Evolutionary conservation across 2,329 filamentous ascomycete species (phyloP).

Genomic region (Laburnicola sp.): DNA sequence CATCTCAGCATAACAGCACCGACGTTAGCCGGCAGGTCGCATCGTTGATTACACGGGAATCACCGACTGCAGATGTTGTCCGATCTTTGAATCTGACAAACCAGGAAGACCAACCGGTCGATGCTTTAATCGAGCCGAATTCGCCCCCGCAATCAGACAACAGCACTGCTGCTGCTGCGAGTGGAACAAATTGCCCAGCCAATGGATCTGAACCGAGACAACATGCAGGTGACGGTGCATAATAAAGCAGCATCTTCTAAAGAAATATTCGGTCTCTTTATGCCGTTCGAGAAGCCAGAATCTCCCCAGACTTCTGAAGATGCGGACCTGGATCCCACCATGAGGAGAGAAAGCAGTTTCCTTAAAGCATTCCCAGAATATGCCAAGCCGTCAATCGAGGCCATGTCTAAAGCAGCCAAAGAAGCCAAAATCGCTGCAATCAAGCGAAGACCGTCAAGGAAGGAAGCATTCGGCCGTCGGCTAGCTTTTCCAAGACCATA

Average conservation of each 20-base stretch:
- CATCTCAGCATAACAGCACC: neutral
- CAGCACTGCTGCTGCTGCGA: too few relatives aligned
- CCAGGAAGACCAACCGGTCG: too few relatives aligned
- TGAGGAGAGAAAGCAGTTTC: constrained; percentile 13
- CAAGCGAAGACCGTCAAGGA: constrained; percentile 40
- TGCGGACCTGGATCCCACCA: neutral
- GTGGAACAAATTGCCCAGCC: too few relatives aligned
- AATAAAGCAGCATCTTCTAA: neutral
- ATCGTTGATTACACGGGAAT: too few relatives aligned
- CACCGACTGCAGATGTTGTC: too few relatives aligned
- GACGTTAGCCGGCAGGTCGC: neutral
- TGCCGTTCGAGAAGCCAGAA: constrained; percentile 11
- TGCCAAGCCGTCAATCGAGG: constrained; percentile 13
- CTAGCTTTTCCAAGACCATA: constrained; percentile 21
- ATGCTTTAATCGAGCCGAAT: too few relatives aligned
- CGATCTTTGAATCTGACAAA: too few relatives aligned
- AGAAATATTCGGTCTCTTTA: neutral
- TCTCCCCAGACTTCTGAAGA: neutral
- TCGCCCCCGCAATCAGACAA: too few relatives aligned
- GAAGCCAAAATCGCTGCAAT: constrained; percentile 29
- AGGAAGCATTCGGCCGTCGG: constrained; percentile 29
- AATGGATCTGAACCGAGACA: neutral
- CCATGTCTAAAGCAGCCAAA: constrained; percentile 26
- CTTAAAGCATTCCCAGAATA: constrained; percentile 12
- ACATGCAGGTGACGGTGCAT: neutral